Evolutionary conservation across 495 filamentous ascomycete genomes (phyloP).

Genomic region (Xylaria venustula): DNA sequence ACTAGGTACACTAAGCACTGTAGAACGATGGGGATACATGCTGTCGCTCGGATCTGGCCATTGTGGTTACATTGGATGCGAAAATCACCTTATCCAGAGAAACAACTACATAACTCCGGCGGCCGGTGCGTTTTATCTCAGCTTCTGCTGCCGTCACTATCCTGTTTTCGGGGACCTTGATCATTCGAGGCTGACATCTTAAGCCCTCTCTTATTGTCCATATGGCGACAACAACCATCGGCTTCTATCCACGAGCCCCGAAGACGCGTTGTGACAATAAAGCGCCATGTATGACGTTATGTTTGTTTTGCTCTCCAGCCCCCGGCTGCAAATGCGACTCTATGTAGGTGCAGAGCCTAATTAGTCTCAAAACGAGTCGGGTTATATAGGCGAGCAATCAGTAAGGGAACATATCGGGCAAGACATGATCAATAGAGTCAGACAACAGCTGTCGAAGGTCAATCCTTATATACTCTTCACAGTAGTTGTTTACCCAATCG

Average conservation of each 20-base stretch:
- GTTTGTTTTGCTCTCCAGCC: not conserved
- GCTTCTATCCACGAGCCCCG: no score
- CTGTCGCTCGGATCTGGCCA: not conserved
- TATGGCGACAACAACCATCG: not conserved
- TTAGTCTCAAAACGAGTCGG: not conserved
- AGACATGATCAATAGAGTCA: not conserved
- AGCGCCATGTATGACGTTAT: not conserved
- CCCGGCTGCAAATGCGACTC: not conserved
- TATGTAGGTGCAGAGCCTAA: not conserved
- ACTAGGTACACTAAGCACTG: no score
- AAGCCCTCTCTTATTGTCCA: not conserved
- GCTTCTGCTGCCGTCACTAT: not conserved
- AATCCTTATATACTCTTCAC: no score
- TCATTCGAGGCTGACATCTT: not conserved
- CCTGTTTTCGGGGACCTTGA: not conserved
- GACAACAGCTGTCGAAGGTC: not conserved
- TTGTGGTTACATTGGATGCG: not conserved
- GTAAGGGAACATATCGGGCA: not conserved
- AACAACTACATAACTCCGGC: not conserved
- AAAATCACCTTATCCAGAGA: not conserved
- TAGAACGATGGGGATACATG: no score
- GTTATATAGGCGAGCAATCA: conserved; percentile 3
- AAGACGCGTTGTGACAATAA: no score
- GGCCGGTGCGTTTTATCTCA: not conserved
- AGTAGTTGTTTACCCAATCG: no score